phyloP scores from a whole-genome alignment of 2,329 filamentous ascomycete genomes.

The Monilinia fructigena region DNA sequence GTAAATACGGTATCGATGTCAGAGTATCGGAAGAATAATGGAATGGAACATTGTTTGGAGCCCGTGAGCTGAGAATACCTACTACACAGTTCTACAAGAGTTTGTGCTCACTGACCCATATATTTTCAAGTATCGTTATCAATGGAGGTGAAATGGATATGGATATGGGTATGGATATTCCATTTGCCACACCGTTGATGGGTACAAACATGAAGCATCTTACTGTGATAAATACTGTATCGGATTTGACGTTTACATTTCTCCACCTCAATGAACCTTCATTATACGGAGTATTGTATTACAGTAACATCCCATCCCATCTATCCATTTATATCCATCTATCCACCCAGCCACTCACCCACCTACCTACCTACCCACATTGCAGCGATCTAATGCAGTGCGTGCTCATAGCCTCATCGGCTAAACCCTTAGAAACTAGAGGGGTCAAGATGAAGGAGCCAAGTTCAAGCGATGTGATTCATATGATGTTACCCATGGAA shows the following conservation, averaged over 20 bases:
- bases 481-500: neutral
- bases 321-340: too few species aligned
- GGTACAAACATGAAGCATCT: neutral
- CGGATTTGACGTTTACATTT: conserved; percentile 8
- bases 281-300: too few species aligned
- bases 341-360: too few species aligned
- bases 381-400: conserved; percentile 10
- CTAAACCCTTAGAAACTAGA: conserved; percentile 16
- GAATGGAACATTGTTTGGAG: neutral
- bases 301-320: too few species aligned
- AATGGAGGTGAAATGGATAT: neutral
- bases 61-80: conserved; percentile 5
- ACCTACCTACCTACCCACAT: neutral
- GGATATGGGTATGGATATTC: neutral
- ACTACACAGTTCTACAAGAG: neutral
- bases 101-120: neutral
- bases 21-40: neutral
- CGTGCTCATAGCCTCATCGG: neutral
- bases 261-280: too few species aligned
- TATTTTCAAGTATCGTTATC: conserved; percentile 4
- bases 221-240: neutral
- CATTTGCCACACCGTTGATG: conserved; percentile 1
- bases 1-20: neutral
- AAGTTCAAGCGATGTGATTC: neutral
- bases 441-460: neutral